Conservation (phyloP, 306 rosid genomes). For the Sicyos edulis region DNA sequence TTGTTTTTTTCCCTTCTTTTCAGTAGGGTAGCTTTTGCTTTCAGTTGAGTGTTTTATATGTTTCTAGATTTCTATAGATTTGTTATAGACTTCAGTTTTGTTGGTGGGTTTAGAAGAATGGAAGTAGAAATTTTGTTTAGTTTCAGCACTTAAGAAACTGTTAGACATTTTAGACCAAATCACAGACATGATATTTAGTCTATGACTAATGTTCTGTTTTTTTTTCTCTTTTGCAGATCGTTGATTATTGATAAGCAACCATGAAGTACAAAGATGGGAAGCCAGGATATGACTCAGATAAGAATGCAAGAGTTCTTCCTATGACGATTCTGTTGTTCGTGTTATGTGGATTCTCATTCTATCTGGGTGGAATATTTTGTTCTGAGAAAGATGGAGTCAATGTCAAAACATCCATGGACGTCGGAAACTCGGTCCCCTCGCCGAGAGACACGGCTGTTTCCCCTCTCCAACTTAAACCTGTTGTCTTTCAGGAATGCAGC, state of each 20-base stretch:
- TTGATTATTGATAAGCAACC: slow-evolving; percentile 29
- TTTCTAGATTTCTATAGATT: slow-evolving; percentile 12
- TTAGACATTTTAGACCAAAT: too few relatives aligned
- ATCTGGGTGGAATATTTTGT: slow-evolving; percentile 75
- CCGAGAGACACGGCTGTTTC: slow-evolving; percentile 36
- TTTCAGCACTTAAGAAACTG: not conserved
- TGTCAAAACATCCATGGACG: slow-evolving; percentile 24
- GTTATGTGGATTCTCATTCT: slow-evolving; percentile 76
- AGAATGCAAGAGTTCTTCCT: slow-evolving; percentile 41
- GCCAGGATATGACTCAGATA: slow-evolving; percentile 49
- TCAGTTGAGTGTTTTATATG: not conserved
- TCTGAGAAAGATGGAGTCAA: slow-evolving; percentile 37
- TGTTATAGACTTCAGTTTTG: not conserved
- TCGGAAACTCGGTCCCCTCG: slow-evolving; percentile 34
- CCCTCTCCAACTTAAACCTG: slow-evolving; percentile 46
- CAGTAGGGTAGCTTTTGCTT: slow-evolving; percentile 4
- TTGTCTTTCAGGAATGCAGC: slow-evolving; percentile 58
- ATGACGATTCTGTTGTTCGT: slow-evolving; percentile 40
- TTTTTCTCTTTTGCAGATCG: slow-evolving; percentile 5
- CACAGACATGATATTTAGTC: not conserved
- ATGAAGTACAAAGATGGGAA: slow-evolving; percentile 96
- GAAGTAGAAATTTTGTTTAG: not conserved
- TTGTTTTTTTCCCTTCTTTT: not conserved
- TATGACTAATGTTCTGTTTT: slow-evolving; percentile 8
- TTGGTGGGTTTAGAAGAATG: not conserved